phyloP scores from a whole-genome alignment of 2,329 filamentous ascomycete species.

The Neonectria magnoliae region DNA sequence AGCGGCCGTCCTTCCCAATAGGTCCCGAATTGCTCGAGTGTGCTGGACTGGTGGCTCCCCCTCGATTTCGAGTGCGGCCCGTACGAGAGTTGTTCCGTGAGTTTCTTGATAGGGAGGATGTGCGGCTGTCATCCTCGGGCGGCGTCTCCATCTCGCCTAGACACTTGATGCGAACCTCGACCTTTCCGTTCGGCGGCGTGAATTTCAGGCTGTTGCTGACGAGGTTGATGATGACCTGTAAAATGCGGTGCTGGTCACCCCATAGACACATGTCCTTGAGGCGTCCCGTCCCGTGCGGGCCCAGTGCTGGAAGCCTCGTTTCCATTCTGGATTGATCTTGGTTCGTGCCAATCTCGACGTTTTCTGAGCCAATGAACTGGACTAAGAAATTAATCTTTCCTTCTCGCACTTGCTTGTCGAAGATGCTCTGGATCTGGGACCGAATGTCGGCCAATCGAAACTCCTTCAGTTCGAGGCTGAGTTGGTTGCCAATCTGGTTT shows the following conservation, averaged over 20 bases:
- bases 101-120: slow-evolving; percentile 62
- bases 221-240: slow-evolving; percentile 93
- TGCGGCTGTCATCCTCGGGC: slow-evolving; percentile 58
- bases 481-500: slow-evolving; percentile 89
- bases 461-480: slow-evolving; percentile 84
- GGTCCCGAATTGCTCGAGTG: slow-evolving; percentile 61
- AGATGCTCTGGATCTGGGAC: slow-evolving; percentile 85
- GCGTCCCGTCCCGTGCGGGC: slow-evolving; percentile 71
- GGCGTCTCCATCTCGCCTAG: slow-evolving; percentile 65
- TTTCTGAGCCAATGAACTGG: slow-evolving; percentile 64
- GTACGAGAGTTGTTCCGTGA: slow-evolving; percentile 56
- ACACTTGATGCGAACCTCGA: slow-evolving; percentile 81
- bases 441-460: slow-evolving; percentile 86
- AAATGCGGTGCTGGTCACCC: slow-evolving; percentile 91
- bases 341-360: slow-evolving; percentile 40
- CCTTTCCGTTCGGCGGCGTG: slow-evolving; percentile 78
- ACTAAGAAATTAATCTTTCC: slow-evolving; percentile 79
- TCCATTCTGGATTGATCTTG: slow-evolving; percentile 48
- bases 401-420: slow-evolving; percentile 88
- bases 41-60: slow-evolving; percentile 60
- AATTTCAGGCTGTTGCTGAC: slow-evolving; percentile 95
- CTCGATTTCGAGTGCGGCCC: slow-evolving; percentile 53
- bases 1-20: slow-evolving; percentile 33
- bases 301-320: slow-evolving; percentile 64
- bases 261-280: slow-evolving; percentile 88